Evolutionary conservation across 257 asterid genomes (phyloP).

Genomic region (Prunella vulgaris): DNA sequence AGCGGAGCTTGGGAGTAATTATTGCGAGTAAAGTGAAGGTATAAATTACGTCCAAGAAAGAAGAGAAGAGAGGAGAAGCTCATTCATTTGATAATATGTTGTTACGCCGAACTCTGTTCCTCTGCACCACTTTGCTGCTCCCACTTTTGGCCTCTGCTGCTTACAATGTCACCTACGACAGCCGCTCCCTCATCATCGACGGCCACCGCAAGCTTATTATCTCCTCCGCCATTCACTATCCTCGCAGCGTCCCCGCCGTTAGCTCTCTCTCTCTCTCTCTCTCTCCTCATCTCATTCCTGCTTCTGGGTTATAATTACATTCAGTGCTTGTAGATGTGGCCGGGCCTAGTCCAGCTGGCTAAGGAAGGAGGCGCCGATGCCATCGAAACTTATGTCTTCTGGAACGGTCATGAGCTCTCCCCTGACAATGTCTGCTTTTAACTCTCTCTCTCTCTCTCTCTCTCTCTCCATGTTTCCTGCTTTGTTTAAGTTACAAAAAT

Average conservation of each 20-base stretch:
- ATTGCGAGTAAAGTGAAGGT: not conserved
- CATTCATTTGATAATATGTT: not conserved
- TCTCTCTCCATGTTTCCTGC: not conserved
- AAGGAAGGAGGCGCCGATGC: slow-evolving; percentile 84
- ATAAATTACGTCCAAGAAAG: not conserved
- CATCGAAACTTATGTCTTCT: slow-evolving; percentile 87
- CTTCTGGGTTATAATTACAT: not conserved
- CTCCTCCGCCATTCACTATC: slow-evolving; percentile 88
- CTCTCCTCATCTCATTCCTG: not conserved
- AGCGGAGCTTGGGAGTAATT: not conserved
- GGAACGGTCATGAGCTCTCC: slow-evolving; percentile 91
- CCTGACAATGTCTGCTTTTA: slow-evolving; percentile 57
- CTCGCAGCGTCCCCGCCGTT: slow-evolving; percentile 92
- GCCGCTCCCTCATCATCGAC: slow-evolving; percentile 77
- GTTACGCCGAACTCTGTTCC: not conserved
- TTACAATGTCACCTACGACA: slow-evolving; percentile 68
- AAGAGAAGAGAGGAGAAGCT: not conserved
- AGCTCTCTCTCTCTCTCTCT: not conserved
- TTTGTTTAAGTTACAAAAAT: not conserved
- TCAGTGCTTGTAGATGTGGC: slow-evolving; percentile 70
- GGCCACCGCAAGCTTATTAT: slow-evolving; percentile 78
- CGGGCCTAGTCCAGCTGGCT: slow-evolving; percentile 66
- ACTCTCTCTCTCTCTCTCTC: not conserved
- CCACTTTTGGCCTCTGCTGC: slow-evolving; percentile 20
- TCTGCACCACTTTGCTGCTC: not conserved